Evolutionary conservation across 192 early-diverging fungal genomes (phyloP).

Genomic region (Coemansia sp.): DNA sequence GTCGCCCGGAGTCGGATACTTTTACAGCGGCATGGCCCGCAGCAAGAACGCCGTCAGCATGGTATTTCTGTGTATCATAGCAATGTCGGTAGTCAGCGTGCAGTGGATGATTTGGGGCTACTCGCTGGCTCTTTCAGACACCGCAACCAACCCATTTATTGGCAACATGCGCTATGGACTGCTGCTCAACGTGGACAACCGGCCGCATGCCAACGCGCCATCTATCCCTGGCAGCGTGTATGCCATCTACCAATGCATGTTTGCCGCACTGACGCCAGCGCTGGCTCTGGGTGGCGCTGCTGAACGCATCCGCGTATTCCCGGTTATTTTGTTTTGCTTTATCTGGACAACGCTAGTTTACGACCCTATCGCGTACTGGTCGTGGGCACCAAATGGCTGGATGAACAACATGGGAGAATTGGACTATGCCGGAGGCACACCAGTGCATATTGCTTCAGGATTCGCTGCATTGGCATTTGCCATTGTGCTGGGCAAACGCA

Average conservation of each 20-base stretch:
- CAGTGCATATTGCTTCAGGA: slow-evolving; percentile 90
- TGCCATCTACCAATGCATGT: slow-evolving; percentile 87
- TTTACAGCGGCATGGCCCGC: slow-evolving; percentile 93
- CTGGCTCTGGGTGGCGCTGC: slow-evolving; percentile 88
- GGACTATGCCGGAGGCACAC: slow-evolving; percentile 97
- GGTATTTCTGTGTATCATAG: slow-evolving; percentile 78
- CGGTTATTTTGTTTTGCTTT: slow-evolving; percentile 86
- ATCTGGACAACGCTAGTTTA: slow-evolving; percentile 93
- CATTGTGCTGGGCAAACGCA: slow-evolving; percentile 79
- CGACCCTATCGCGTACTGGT: slow-evolving; percentile 93
- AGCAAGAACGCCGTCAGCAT: slow-evolving; percentile 90
- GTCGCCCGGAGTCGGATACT: slow-evolving; percentile 92
- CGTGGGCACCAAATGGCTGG: slow-evolving; percentile 88
- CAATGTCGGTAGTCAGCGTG: slow-evolving; percentile 81
- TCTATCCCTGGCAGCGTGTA: slow-evolving; percentile 76
- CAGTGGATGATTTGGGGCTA: slow-evolving; percentile 94
- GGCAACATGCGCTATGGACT: slow-evolving; percentile 79
- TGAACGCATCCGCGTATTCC: slow-evolving; percentile 82
- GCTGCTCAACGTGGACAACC: slow-evolving; percentile 60
- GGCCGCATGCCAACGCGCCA: slow-evolving; percentile 55
- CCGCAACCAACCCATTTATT: slow-evolving; percentile 64
- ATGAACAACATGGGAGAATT: slow-evolving; percentile 73
- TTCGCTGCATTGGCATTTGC: slow-evolving; percentile 86
- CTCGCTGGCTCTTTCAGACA: slow-evolving; percentile 79
- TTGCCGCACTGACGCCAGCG: slow-evolving; percentile 87